These are phyloP conservation scores for Nemania sp. DNA, from an alignment of 2,329 filamentous ascomycete genomes.

Conservation along the genomic window DNA sequence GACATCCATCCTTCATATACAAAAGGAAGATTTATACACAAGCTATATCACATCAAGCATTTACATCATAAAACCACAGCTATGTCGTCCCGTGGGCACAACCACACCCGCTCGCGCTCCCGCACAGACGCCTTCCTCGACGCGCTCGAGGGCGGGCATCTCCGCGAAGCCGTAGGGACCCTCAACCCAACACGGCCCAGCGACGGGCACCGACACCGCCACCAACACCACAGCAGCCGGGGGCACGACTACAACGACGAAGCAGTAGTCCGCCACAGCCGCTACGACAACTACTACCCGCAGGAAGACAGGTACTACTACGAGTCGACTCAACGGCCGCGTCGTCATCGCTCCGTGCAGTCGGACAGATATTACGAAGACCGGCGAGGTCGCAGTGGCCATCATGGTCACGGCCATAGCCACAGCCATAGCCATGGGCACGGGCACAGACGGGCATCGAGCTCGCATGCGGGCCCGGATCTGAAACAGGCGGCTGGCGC, in stretches of 20 bases:
- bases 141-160: constrained; percentile 25
- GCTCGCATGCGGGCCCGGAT: constrained; percentile 26
- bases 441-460: constrained; percentile 11
- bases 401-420: constrained; percentile 5
- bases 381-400: constrained; percentile 1
- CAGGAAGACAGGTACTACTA: constrained; percentile 10
- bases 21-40: background rate
- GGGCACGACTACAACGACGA: constrained; percentile 25
- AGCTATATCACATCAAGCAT: background rate
- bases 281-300: constrained; percentile 22
- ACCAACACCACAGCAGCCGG: constrained; percentile 22
- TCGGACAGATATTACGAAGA: constrained; percentile 22
- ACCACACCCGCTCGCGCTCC: constrained; percentile 29
- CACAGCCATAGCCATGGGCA: constrained; percentile 26
- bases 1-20: background rate
- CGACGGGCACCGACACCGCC: constrained; percentile 3
- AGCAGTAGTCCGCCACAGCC: constrained; percentile 15
- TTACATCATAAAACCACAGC: background rate
- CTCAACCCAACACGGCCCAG: constrained; percentile 7
- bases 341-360: constrained; percentile 30
- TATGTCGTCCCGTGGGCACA: constrained; percentile 28
- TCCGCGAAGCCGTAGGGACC: constrained; percentile 19
- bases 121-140: constrained; percentile 28
- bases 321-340: background rate
- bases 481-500: constrained; percentile 45